Evolutionary conservation across 208 protist genomes (phyloP).

Genomic region (Wallacemonas sp.): DNA sequence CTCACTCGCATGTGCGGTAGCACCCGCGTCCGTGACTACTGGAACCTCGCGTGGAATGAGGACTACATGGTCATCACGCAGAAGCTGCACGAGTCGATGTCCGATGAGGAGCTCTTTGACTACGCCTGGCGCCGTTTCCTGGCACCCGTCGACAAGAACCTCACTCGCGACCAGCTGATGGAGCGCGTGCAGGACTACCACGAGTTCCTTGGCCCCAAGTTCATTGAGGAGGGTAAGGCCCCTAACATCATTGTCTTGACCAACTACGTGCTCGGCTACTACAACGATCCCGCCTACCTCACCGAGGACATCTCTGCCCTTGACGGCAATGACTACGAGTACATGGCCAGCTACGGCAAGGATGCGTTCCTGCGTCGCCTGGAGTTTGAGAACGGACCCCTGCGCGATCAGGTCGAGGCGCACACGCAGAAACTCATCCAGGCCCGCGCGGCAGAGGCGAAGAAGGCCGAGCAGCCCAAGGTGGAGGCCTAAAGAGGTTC

Average conservation of each 20-base stretch:
- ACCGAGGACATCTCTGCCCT: slow-evolving; percentile 84
- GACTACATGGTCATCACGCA: slow-evolving; percentile 93
- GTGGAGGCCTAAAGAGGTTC: slow-evolving; percentile 14
- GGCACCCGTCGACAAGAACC: slow-evolving; percentile 88
- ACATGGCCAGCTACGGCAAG: slow-evolving; percentile 82
- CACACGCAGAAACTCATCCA: slow-evolving; percentile 84
- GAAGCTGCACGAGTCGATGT: slow-evolving; percentile 85
- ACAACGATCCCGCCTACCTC: slow-evolving; percentile 91
- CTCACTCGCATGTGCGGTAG: slow-evolving; percentile 73
- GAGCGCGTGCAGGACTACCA: slow-evolving; percentile 85
- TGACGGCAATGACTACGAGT: slow-evolving; percentile 90
- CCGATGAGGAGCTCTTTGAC: slow-evolving; percentile 87
- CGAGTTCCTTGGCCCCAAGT: slow-evolving; percentile 82
- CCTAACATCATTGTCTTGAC: slow-evolving; percentile 88
- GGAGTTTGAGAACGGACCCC: slow-evolving; percentile 92
- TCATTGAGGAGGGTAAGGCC: slow-evolving; percentile 83
- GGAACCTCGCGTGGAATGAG: slow-evolving; percentile 88
- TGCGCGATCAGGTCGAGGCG: slow-evolving; percentile 90
- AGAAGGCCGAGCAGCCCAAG: slow-evolving; percentile 29
- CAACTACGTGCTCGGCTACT: slow-evolving; percentile 91
- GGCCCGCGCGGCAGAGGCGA: slow-evolving; percentile 55
- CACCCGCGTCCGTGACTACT: slow-evolving; percentile 90
- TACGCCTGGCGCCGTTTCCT: slow-evolving; percentile 90
- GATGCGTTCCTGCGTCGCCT: slow-evolving; percentile 92
- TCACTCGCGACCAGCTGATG: slow-evolving; percentile 77